phyloP scores from a whole-genome alignment of 73 alveolate species.

The Paramecium sonneborni region DNA sequence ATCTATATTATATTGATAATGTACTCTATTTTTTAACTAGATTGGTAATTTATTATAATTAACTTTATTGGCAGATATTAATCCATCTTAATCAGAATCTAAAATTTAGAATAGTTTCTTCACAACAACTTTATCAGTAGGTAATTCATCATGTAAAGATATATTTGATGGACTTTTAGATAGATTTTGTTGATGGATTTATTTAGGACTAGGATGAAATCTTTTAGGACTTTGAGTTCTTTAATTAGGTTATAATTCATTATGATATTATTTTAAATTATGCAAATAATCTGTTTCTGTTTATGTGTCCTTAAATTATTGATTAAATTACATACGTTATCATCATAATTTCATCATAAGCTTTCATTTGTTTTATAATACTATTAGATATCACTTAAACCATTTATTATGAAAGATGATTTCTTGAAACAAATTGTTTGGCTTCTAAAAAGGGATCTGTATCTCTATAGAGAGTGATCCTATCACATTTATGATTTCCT shows the following conservation, averaged over 20 bases:
- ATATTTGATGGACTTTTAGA: neutral
- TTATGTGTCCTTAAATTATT: neutral
- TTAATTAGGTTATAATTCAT: neutral
- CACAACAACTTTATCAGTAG: slow-evolving; percentile 19
- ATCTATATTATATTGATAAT: neutral
- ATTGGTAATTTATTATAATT: neutral
- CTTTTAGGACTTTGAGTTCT: neutral
- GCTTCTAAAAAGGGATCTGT: slow-evolving; percentile 42
- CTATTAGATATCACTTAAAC: neutral
- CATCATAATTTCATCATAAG: slow-evolving; percentile 39
- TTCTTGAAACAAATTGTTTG: neutral
- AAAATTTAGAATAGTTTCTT: slow-evolving; percentile 9
- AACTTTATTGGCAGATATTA: neutral
- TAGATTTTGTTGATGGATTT: neutral
- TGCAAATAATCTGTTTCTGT: neutral
- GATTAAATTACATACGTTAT: neutral
- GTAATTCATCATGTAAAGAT: neutral
- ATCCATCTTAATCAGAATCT: slow-evolving; percentile 57
- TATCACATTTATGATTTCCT: neutral
- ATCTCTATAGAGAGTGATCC: neutral
- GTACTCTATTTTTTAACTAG: neutral
- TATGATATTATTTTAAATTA: neutral
- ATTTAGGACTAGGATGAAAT: neutral
- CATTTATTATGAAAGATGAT: neutral
- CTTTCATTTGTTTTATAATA: slow-evolving; percentile 44